Evolutionary conservation across 2,329 filamentous ascomycete genomes (phyloP), one percentile per base, ranked within the genome.

Genomic region (Colletotrichum lini): DNA sequence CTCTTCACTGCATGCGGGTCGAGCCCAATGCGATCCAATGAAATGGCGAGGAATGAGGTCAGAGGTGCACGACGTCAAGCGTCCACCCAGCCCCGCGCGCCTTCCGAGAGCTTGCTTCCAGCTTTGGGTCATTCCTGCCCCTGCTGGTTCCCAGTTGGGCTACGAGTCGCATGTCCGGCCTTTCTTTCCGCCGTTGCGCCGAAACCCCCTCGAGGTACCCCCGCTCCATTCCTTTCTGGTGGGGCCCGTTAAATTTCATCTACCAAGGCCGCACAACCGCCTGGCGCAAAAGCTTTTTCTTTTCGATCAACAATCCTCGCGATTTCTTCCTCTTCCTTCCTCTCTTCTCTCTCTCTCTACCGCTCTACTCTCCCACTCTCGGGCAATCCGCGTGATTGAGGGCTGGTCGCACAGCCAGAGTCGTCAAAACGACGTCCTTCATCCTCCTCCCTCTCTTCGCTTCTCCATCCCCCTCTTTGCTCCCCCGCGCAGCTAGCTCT

Each of bases 401-500:
- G 47, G 84, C 84, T 86, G 82, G 80, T 76, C 76, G 72, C 80
- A 62, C 59, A 81, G 84, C 83, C 83, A 74, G 75, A 77, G 74
- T 76, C 74, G 76, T 79, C 82, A 84, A 74, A 80, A 86, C 83
- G 85, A 84, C 84, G 81, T 81, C 79, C 75, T 78, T 80, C 71
- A 77, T 80, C 75, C 76, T 76, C 73, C 72, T 74, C 76, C 75
- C 78, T 72, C 78, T 83, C 77, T 90, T 90, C 86, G 78, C 84
- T 91, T 90, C 88, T 88, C 75, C 81, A 73, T 77, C 81, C 75
- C 82, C 80, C 80, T 79, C 81, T 79, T 83, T 88, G 83, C 81
- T 82, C 79, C 83, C 83, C 79, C 80, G 84, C 84, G 90, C 90
- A 92, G 90, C 90, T 86, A 89, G 91, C 84, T 86, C 90, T 92